Percentiles rank a stretch among this genome's conserved stretches.
phyloP scores from a whole-genome alignment of 805 yeast genomes.

The Nakazawaea populi region DNA sequence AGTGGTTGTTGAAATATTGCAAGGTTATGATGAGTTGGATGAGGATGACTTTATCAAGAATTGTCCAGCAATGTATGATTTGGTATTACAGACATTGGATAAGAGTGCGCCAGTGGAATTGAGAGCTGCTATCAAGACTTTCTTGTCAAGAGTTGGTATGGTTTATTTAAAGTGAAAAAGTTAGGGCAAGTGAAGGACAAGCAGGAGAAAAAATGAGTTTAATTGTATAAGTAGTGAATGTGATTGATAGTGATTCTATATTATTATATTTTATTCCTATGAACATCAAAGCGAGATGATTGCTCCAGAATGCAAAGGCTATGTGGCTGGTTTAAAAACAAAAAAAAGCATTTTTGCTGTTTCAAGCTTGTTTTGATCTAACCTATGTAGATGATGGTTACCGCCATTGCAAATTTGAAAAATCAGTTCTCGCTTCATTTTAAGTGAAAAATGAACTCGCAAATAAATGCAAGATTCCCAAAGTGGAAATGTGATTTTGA shows the following conservation, averaged over 20 bases:
- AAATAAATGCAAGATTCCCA: no score
- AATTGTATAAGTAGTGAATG: not conserved
- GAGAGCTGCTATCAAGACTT: conserved; percentile 53
- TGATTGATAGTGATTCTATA: not conserved
- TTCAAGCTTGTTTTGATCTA: no score
- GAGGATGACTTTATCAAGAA: conserved; percentile 59
- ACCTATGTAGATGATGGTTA: no score
- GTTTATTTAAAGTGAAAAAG: conserved; percentile 17
- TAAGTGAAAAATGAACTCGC: no score
- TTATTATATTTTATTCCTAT: no score
- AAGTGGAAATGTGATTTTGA: no score
- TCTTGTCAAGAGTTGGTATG: conserved; percentile 48
- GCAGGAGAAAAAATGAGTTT: not conserved
- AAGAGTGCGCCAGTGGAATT: conserved; percentile 58
- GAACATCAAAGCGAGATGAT: no score
- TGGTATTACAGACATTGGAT: conserved; percentile 53
- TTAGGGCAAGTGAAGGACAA: not conserved
- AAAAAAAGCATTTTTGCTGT: no score
- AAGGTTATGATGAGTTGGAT: conserved; percentile 75
- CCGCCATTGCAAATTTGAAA: no score
- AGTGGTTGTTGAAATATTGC: conserved; percentile 81
- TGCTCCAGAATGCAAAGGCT: no score
- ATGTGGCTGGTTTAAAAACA: no score
- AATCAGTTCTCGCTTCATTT: no score
- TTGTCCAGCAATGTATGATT: conserved; percentile 55